Percentiles rank a stretch among this genome's conserved stretches.
Conservation (phyloP, 139 green algal genomes). For the Auxenochlorella pyrenoidosa region DNA sequence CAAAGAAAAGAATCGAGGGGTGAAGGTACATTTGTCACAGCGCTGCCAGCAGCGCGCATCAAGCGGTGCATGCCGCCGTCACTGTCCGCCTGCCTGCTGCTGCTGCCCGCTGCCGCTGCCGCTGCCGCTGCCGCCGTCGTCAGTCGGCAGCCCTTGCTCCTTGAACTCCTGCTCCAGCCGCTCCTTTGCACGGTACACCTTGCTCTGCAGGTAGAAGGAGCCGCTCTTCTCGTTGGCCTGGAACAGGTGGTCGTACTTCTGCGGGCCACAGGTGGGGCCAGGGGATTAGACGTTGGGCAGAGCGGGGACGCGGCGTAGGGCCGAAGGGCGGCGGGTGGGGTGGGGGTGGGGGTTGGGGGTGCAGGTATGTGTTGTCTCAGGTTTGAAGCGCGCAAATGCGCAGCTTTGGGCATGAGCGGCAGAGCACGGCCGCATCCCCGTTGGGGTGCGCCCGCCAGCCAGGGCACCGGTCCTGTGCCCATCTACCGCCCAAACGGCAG, state of each 20-base stretch:
- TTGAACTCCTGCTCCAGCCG: constrained; percentile 50
- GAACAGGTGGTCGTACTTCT: constrained; percentile 87
- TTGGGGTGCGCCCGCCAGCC: too few relatives aligned
- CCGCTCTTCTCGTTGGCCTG: constrained; percentile 86
- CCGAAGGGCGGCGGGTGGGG: not conserved
- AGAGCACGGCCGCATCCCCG: too few relatives aligned
- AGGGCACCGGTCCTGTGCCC: too few relatives aligned
- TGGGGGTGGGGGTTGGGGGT: too few relatives aligned
- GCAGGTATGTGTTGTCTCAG: too few relatives aligned
- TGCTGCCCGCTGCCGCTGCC: constrained; percentile 24
- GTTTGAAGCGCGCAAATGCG: too few relatives aligned
- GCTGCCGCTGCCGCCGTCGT: not conserved
- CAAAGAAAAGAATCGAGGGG: not conserved
- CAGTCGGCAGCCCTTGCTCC: constrained; percentile 31
- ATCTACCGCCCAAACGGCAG: too few relatives aligned
- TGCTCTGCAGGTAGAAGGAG: constrained; percentile 93
- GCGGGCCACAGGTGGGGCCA: not conserved
- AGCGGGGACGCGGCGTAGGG: not conserved
- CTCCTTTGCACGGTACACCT: constrained; percentile 75
- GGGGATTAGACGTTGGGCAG: not conserved
- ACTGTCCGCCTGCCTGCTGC: constrained; percentile 1
- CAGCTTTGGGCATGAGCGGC: too few relatives aligned
- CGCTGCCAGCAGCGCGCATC: not conserved
- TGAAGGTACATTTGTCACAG: not conserved
- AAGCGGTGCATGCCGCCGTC: not conserved